Evolutionary conservation across 805 yeast genomes (phyloP), one percentile per base, ranked within the genome.

Genomic region (Lipomyces yamanashiensis): DNA sequence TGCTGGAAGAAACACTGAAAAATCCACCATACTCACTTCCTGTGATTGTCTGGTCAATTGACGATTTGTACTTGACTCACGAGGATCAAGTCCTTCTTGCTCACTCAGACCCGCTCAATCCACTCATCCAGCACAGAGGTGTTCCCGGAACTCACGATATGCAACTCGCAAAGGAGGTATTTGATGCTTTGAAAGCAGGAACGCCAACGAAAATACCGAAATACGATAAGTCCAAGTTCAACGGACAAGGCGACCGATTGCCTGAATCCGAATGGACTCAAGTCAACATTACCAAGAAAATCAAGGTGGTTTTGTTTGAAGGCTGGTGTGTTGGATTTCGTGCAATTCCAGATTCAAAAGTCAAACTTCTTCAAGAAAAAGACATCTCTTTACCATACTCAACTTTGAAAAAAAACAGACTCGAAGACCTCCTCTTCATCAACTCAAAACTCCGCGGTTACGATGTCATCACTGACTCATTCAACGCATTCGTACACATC

Each of bases 81-180:
- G 75, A 72, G 7, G 87, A 87, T 19, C 97, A 91, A 72, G 64
- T 62, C 33, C 63, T 65, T 39, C 72, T 92, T 28, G 81, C 82
- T 1, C 44, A 66, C 6, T 58, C 64, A 13, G 76, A 78, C 63
- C 72, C 78, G 0, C 80, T 76, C 13, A 89, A 90, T 72, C 73
- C 76, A 41, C 76, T 93, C 53, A 71, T 90, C 17, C 82, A 80
- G 63, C 96, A 96, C 2, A 78, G 98, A 33, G 98, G 98, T 0
- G 80, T 90, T 15, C 98, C 98, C 0, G 98, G 98, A 0, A 93
- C 98, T 0, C 99, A 93, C 74, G 98, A 93, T 72, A 71, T 89
- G 17, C 69, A 68, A 0, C 71, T 88, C 28, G 73, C 73, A 19
- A 52, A 67, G 7, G 74, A 81, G 6, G 53, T 62, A 9, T 47